A percentile compares a stretch with the other conserved stretches of the same genome.
These are phyloP conservation scores for Cercophora newfieldiana DNA, from an alignment of 495 filamentous ascomycete species.

Conservation along the genomic window DNA sequence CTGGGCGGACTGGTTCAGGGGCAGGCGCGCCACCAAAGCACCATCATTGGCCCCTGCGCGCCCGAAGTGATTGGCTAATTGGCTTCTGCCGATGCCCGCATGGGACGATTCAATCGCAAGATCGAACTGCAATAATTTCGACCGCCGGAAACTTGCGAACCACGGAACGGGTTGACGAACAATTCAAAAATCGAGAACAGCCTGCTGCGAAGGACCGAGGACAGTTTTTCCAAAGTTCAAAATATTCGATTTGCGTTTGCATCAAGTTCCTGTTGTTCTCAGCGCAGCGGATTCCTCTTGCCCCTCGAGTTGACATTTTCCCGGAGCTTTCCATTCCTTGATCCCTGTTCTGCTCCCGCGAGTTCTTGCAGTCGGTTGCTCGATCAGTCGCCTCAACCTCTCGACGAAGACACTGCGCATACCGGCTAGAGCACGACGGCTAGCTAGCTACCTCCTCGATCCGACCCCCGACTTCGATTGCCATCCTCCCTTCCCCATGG, in stretches of 20 bases:
- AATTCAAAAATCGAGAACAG: neutral
- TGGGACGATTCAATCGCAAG: constrained; percentile 32
- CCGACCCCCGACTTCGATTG: neutral
- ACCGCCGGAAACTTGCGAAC: neutral
- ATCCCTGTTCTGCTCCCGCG: neutral
- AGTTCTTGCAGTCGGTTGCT: no score
- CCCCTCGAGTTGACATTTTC: neutral
- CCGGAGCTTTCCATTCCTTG: neutral
- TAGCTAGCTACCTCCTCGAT: neutral
- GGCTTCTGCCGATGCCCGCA: constrained; percentile 27
- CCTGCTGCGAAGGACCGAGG: neutral
- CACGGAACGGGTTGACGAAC: neutral
- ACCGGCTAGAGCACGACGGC: no score
- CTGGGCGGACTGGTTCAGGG: constrained; percentile 24
- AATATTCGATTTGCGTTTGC: no score
- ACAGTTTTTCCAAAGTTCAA: no score
- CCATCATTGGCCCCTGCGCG: constrained; percentile 12
- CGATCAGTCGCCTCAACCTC: no score
- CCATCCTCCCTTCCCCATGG: neutral
- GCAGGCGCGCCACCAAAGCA: constrained; percentile 1
- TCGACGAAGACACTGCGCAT: no score
- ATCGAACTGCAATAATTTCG: constrained; percentile 17
- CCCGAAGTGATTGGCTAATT: constrained; percentile 23
- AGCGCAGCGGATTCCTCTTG: neutral
- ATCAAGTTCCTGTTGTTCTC: neutral